Base-by-base conservation (phyloP, 208 protist genomes). In the Trypanosoma mega region DNA sequence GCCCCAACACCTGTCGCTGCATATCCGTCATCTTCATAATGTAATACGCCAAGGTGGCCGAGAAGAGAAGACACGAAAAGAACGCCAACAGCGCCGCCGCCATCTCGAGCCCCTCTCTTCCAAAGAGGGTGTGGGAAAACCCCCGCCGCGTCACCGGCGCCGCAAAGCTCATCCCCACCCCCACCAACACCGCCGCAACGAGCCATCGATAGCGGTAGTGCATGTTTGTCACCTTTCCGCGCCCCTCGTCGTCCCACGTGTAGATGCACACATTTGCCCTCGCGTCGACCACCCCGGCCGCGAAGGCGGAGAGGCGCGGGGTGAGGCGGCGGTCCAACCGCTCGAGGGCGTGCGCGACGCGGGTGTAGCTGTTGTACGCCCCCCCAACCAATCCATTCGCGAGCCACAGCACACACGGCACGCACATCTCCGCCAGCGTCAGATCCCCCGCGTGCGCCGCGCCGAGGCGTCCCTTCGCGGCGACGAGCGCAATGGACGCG, bases 21-120 rank as follows among this genome's bases (percentile, higher is more conserved):
- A 90, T 90, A 70, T 93, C 87, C 4, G 68, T 84, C n/a, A 90
- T 63, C 54, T 89, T 90, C 29, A 90, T 34, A 21, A 87, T 58
- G 39, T 78, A 78, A 51, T 76, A 93, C 16, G 65, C 71, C 2
- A 85, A 52, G 8, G 73, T 70, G 9, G 66, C 20, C 21, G 68
- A 57, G 44, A 93, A 89, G 24, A 89, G 74, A 20, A 84, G 72
- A 4, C 61, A 78, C 5, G 87, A 70, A 37, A 85, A 66, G 39
- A 82, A 82, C 27, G 76, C 27, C 21, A 87, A 65, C 33, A 88
- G 27, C 18, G 59, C 30, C 18, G 74, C 76, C 0, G 71, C 70
- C 46, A 50, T 70, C 60, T 82, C 67, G 33, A 74, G 80, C 18
- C 48, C 61, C 29, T 46, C 26, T 29, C 39, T 6, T 26, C 81